Conservation (phyloP, 768 basidiomycete genomes). For the Gloeophyllum trabeum region DNA sequence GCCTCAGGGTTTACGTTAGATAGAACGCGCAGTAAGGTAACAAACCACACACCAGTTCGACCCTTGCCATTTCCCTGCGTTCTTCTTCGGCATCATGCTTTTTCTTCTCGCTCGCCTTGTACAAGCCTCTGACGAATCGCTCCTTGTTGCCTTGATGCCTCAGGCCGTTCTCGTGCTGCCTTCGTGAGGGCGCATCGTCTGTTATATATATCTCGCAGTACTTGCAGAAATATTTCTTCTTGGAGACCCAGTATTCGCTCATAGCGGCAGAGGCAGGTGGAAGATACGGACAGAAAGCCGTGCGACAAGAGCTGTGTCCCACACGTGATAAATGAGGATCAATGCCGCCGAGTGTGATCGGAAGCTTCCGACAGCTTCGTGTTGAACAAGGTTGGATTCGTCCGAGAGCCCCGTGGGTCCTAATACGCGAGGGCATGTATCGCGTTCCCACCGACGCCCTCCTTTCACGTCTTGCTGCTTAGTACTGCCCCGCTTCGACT, state of each 20-base stretch:
- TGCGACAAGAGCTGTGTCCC: too few species aligned
- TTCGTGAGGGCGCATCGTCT: slow-evolving; percentile 87
- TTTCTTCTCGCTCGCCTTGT: slow-evolving; percentile 85
- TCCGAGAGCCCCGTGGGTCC: too few species aligned
- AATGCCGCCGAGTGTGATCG: too few species aligned
- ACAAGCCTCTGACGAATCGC: slow-evolving; percentile 82
- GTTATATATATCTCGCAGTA: slow-evolving; percentile 97
- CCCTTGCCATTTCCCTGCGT: slow-evolving; percentile 72
- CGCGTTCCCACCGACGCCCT: too few species aligned
- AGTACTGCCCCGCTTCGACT: too few species aligned
- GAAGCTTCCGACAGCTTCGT: too few species aligned
- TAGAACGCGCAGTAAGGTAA: neutral
- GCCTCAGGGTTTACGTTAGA: too few species aligned
- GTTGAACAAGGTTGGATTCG: neutral
- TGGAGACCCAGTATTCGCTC: slow-evolving; percentile 90
- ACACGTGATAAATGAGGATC: too few species aligned
- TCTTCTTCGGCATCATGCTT: slow-evolving; percentile 82
- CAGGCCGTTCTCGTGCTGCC: slow-evolving; percentile 88
- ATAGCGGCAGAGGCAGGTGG: slow-evolving; percentile 34
- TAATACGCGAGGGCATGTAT: too few species aligned
- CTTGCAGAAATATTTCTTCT: slow-evolving; percentile 90
- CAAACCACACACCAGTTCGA: slow-evolving; percentile 57
- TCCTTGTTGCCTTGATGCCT: slow-evolving; percentile 93
- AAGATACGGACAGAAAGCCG: too few species aligned
- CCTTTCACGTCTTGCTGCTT: too few species aligned